phyloP scores from a whole-genome alignment of 2,329 filamentous ascomycete species.

The Ceratocystis albifundus region DNA sequence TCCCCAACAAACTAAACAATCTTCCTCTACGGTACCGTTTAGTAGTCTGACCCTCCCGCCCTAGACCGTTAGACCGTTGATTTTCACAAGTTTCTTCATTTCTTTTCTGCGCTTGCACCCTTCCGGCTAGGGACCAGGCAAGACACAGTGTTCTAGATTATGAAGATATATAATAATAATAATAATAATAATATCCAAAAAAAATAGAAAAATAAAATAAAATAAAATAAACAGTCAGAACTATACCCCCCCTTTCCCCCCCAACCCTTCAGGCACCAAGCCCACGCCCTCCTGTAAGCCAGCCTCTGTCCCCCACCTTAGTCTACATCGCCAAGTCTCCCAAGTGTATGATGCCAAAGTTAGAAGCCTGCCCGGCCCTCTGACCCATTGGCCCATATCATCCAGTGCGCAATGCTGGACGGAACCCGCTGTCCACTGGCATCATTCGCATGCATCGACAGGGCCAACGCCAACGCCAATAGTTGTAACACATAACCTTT shows the following conservation, averaged over 20 bases:
- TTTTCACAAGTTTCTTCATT: no score
- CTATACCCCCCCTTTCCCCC: not conserved
- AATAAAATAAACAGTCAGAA: not conserved
- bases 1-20: no score
- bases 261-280: not conserved
- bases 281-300: not conserved
- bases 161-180: no score
- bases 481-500: not conserved
- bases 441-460: not conserved
- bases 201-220: no score
- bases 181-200: not conserved
- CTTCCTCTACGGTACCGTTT: no score
- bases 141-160: no score
- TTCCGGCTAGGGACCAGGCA: no score
- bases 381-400: no score
- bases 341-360: constrained; percentile 4
- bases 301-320: not conserved
- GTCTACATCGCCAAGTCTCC: not conserved
- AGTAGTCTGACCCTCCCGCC: no score
- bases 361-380: not conserved
- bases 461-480: not conserved
- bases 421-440: not conserved
- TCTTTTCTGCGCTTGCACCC: no score
- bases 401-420: not conserved
- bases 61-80: no score